Base-by-base conservation (phyloP, 257 asterid species). In the Ballota nigra region DNA sequence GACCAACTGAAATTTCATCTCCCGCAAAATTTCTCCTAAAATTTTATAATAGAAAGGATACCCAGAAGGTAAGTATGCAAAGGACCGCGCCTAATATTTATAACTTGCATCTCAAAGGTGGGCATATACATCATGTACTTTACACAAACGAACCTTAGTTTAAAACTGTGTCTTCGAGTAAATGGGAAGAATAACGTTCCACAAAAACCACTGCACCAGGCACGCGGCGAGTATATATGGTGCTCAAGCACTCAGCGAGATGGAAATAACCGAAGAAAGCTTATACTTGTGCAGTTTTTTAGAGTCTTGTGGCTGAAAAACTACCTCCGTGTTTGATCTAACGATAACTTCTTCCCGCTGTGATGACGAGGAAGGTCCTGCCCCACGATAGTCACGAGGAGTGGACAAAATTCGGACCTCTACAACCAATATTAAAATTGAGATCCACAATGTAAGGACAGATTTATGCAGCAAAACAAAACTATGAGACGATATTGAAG, bases 181-280 rank as follows among this genome's bases (percentile, higher is more conserved):
- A 4, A 43, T 15, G 18, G 18, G 52, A 43, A 43, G 52, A 43
- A 13, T 43, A 3, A 41, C 6, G 49, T 47, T 47, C 22, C 10
- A n/a, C 55, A 47, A 5, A 16, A 3, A 41, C 49, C 16, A 6
- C 29, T 26, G 29, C 3, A 1, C 3, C 47, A 7, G 47, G 49
- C 4, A 41, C 16, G 16, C 12, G 18, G 16, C 49, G 6, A 43
- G 19, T 43, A 13, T 43, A 43, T 19, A 43, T 13, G 10, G 9
- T 82, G 26, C 28, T 89, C 87, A 90, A 40, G 90, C 92, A 34
- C 98, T 88, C 45, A 90, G 80, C 29, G 86, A 69, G 80, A 92
- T 52, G 68, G 95, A 88, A 53, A 83, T 62, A 56, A 92, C 60
- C 0, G 91, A 83, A 62, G 96, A 90, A 52, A 92, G 82, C 87